Conservation (phyloP, 169 alveolate species). For the Plasmodium adleri region DNA sequence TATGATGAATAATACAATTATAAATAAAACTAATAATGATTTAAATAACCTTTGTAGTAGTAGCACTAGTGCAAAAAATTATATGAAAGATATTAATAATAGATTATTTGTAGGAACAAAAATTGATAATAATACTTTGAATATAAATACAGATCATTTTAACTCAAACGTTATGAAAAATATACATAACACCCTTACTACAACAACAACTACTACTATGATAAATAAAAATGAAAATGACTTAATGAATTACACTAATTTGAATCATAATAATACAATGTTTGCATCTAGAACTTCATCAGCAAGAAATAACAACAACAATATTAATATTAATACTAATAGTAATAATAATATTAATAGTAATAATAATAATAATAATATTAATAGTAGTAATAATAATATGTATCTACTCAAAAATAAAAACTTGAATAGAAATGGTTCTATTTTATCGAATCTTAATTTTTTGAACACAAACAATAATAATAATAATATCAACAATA, state of each 20-base stretch:
- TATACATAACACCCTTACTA: not conserved
- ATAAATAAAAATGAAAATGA: not conserved
- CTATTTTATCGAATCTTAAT: conserved; percentile 19
- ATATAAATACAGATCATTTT: not conserved
- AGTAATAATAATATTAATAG: conserved; percentile 11
- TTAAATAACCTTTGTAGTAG: no score
- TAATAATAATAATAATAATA: not conserved
- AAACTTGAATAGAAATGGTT: not conserved
- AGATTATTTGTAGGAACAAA: not conserved
- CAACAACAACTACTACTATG: not conserved
- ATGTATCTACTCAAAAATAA: not conserved
- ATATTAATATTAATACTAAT: conserved; percentile 3
- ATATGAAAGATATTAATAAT: no score
- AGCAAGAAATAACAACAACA: not conserved
- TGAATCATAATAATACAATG: conserved; percentile 53
- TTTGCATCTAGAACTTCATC: conserved; percentile 45
- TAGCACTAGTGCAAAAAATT: no score
- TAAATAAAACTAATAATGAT: no score
- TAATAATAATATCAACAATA: no score
- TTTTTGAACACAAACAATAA: conserved; percentile 5
- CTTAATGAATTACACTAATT: not conserved
- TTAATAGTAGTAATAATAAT: not conserved
- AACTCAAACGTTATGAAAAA: not conserved
- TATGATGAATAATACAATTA: no score
- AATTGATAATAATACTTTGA: not conserved